Conservation (phyloP, 2,329 filamentous ascomycete genomes). For the Exophiala oligosperma region DNA sequence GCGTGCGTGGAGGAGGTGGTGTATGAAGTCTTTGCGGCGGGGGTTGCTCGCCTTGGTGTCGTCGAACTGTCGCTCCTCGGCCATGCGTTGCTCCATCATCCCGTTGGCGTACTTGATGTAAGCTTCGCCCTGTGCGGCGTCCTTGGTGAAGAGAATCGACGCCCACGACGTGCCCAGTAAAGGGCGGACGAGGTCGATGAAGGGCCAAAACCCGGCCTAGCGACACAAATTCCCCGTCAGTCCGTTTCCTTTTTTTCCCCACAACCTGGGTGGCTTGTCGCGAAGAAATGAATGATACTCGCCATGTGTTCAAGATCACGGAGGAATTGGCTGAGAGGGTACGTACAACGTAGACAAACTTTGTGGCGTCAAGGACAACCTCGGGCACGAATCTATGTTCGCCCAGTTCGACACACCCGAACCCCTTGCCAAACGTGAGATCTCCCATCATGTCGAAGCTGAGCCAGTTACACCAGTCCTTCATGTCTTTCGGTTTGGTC, state of each 20-base stretch:
- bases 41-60: slow-evolving; percentile 59
- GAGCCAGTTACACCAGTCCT: slow-evolving; percentile 37
- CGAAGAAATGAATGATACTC: too few species aligned
- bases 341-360: slow-evolving; percentile 21
- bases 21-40: slow-evolving; percentile 73
- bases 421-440: slow-evolving; percentile 42
- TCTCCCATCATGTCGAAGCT: slow-evolving; percentile 46
- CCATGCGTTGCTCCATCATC: slow-evolving; percentile 1
- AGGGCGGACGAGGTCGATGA: background rate
- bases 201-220: background rate
- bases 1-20: slow-evolving; percentile 69
- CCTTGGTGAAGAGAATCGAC: background rate
- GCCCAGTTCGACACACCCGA: slow-evolving; percentile 38
- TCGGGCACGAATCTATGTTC: slow-evolving; percentile 33
- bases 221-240: too few species aligned
- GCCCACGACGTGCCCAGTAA: background rate
- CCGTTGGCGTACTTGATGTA: slow-evolving; percentile 14
- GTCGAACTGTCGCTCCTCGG: slow-evolving; percentile 11
- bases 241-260: too few species aligned
- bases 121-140: background rate
- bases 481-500: slow-evolving; percentile 28
- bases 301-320: too few species aligned
- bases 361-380: slow-evolving; percentile 8
- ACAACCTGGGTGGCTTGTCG: too few species aligned
- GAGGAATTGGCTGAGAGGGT: background rate